Evolutionary conservation across 768 basidiomycete species (phyloP).

Genomic region (Stropharia rugosoannulata): DNA sequence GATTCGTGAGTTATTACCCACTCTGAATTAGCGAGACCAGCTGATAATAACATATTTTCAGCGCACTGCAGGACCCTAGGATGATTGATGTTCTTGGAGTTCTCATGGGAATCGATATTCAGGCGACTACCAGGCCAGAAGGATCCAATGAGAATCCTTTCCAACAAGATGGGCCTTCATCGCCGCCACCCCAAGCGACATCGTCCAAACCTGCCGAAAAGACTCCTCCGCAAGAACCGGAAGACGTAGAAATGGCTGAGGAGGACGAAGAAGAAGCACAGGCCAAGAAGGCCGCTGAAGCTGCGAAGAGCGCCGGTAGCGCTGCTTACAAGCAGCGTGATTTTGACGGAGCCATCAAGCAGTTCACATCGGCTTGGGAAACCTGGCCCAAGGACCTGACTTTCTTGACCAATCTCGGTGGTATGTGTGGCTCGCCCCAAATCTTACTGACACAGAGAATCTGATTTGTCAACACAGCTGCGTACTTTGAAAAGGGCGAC

Average conservation of each 20-base stretch:
- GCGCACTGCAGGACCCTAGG: constrained; percentile 75
- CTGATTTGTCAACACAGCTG: constrained; percentile 49
- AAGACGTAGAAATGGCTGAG: constrained; percentile 63
- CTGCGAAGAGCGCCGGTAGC: constrained; percentile 74
- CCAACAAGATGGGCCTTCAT: constrained; percentile 31
- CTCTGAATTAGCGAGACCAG: neutral
- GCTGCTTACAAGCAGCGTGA: constrained; percentile 85
- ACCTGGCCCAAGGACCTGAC: constrained; percentile 90
- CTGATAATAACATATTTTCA: constrained; percentile 19
- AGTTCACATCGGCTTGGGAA: constrained; percentile 91
- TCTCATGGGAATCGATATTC: constrained; percentile 90
- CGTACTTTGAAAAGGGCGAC: constrained; percentile 91
- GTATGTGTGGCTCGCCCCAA: constrained; percentile 34
- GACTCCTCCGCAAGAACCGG: constrained; percentile 35
- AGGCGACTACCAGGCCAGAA: constrained; percentile 81
- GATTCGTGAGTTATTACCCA: constrained; percentile 40
- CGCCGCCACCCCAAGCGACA: constrained; percentile 44
- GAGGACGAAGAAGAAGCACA: constrained; percentile 69
- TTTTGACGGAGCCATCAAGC: constrained; percentile 72
- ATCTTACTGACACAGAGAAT: neutral
- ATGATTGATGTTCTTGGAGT: constrained; percentile 95
- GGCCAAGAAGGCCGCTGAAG: constrained; percentile 76
- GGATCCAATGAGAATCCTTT: constrained; percentile 78
- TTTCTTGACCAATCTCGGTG: constrained; percentile 88
- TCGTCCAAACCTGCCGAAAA: constrained; percentile 37